Percentiles rank a stretch among this genome's conserved stretches.
These are phyloP conservation scores for Cyathus olla DNA, from an alignment of 1,284 basidiomycete genomes.

Conservation along the genomic window DNA sequence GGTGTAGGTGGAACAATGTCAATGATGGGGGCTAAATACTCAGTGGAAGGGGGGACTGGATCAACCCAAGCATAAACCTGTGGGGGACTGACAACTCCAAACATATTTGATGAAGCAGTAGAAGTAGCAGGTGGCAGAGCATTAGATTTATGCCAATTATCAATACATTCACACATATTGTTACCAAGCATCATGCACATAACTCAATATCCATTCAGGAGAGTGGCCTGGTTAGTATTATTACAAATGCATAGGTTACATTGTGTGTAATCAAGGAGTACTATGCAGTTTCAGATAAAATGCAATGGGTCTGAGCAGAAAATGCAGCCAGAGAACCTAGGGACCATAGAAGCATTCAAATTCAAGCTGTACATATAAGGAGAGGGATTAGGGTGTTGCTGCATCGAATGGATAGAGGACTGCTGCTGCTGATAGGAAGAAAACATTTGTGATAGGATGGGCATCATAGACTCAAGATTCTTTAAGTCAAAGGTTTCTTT, in stretches of 20 bases:
- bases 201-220: not conserved
- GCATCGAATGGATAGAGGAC: not conserved
- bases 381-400: not conserved
- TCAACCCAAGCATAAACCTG: not conserved
- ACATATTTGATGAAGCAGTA: not conserved
- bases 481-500: not conserved
- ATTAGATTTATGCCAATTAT: slow-evolving; percentile 8
- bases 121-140: not conserved
- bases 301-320: not conserved
- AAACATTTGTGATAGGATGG: not conserved
- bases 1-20: too few species aligned
- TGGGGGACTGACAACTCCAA: not conserved
- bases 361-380: not conserved
- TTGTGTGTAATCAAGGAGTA: not conserved
- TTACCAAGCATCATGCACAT: not conserved
- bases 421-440: not conserved
- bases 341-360: not conserved
- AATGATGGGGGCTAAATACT: not conserved
- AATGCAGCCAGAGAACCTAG: not conserved
- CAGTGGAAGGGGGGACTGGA: not conserved
- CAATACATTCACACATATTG: slow-evolving; percentile 2
- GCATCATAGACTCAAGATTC: not conserved
- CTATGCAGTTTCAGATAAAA: not conserved
- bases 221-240: not conserved
- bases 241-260: not conserved